These are phyloP conservation scores for Nemania abortiva DNA, from an alignment of 2,329 filamentous ascomycete genomes.

Conservation along the genomic window DNA sequence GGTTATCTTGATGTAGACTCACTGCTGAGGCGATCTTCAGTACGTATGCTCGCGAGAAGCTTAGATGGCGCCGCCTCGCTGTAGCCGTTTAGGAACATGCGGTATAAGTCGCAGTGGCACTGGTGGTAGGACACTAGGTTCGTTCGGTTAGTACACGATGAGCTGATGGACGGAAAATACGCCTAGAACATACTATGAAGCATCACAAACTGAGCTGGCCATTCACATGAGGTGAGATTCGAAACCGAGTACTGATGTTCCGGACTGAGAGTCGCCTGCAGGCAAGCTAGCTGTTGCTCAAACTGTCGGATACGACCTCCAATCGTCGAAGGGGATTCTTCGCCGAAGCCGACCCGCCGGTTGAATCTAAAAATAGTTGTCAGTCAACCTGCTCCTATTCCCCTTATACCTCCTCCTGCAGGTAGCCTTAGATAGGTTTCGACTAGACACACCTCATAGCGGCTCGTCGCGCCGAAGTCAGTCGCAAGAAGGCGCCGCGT, in stretches of 20 bases:
- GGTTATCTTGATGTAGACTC: background rate
- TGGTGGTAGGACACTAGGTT: constrained; percentile 55
- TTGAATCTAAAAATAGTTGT: constrained; percentile 43
- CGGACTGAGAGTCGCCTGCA: constrained; percentile 41
- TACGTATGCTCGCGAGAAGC: constrained; percentile 47
- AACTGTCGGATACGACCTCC: constrained; percentile 44
- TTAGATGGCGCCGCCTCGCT: constrained; percentile 54
- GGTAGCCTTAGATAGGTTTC: background rate
- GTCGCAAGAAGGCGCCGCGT: constrained; percentile 44
- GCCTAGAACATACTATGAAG: constrained; percentile 43
- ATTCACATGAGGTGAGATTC: constrained; percentile 41
- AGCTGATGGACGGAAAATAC: background rate
- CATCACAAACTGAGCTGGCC: constrained; percentile 50
- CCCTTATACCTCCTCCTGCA: background rate
- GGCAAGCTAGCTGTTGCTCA: constrained; percentile 44
- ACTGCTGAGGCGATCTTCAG: constrained; percentile 48
- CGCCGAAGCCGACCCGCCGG: constrained; percentile 47
- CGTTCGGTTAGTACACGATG: background rate
- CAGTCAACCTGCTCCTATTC: constrained; percentile 19
- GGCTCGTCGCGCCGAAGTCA: constrained; percentile 47
- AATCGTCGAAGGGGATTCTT: constrained; percentile 45
- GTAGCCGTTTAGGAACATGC: constrained; percentile 57
- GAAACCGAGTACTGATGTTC: constrained; percentile 45
- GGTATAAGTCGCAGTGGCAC: constrained; percentile 59
- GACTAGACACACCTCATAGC: constrained; percentile 46